Evolutionary conservation across 2,329 filamentous ascomycete species (phyloP).

Genomic region (Thelonectria olida): DNA sequence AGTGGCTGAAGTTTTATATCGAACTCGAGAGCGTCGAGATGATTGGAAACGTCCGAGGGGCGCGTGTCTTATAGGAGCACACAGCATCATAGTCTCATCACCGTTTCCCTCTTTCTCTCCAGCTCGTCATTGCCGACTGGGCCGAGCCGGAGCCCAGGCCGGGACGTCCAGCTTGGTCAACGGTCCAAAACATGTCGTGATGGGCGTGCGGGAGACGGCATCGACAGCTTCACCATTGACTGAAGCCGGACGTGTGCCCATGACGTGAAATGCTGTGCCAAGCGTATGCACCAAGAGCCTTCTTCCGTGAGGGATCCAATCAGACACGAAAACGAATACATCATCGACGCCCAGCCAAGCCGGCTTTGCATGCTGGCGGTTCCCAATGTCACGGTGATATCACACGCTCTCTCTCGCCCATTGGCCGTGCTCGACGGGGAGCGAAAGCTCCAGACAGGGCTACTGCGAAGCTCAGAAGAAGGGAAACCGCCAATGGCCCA

Average conservation of each 20-base stretch:
- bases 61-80: not conserved
- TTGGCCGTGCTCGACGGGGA: not conserved
- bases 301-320: not conserved
- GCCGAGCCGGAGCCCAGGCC: not conserved
- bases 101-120: not conserved
- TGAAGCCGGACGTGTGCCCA: not conserved
- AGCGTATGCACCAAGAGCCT: too few species aligned
- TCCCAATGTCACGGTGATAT: not conserved
- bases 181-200: not conserved
- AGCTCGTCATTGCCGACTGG: not conserved
- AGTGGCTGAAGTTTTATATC: not conserved
- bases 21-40: not conserved
- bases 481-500: too few species aligned
- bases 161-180: not conserved
- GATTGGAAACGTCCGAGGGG: not conserved
- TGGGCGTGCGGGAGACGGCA: not conserved
- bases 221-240: not conserved
- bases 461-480: not conserved
- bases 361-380: not conserved
- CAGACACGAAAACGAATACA: not conserved
- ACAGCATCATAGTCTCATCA: constrained; percentile 2
- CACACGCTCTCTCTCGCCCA: not conserved
- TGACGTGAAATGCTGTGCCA: not conserved
- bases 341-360: not conserved
- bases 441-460: not conserved